Conservation (phyloP, 148 eudicot species). For the Silene uniflora region DNA sequence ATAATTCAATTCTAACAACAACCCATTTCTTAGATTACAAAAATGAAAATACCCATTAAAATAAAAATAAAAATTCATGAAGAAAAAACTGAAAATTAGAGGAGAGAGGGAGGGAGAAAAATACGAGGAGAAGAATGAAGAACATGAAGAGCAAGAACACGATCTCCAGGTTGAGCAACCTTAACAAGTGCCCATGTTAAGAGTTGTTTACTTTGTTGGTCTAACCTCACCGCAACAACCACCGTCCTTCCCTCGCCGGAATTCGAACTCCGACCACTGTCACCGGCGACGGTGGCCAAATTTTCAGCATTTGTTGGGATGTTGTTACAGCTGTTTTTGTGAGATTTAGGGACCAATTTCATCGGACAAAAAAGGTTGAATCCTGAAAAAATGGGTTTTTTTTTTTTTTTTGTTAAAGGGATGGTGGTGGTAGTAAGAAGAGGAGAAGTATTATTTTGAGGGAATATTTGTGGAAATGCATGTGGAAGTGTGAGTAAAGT, state of each 20-base stretch:
- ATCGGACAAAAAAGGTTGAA: slow-evolving; percentile 5
- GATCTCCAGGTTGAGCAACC: slow-evolving; percentile 53
- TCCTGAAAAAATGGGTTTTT: no score
- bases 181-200: slow-evolving; percentile 53
- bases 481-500: background rate
- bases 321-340: background rate
- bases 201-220: slow-evolving; percentile 43
- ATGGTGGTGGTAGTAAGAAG: background rate
- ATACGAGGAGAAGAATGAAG: slow-evolving; percentile 33
- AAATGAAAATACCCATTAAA: background rate
- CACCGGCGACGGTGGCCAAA: slow-evolving; percentile 23
- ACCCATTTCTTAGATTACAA: background rate
- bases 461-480: slow-evolving; percentile 13
- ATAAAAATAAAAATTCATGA: background rate
- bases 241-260: slow-evolving; percentile 25
- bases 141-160: slow-evolving; percentile 48
- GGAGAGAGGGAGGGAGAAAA: background rate
- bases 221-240: slow-evolving; percentile 41
- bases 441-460: background rate
- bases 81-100: background rate
- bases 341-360: slow-evolving; percentile 19
- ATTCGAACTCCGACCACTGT: background rate
- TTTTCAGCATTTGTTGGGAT: background rate
- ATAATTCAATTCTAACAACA: background rate
- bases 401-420: no score